Conservation (phyloP, 495 filamentous ascomycete genomes). For the Lophiostoma macrostomum region DNA sequence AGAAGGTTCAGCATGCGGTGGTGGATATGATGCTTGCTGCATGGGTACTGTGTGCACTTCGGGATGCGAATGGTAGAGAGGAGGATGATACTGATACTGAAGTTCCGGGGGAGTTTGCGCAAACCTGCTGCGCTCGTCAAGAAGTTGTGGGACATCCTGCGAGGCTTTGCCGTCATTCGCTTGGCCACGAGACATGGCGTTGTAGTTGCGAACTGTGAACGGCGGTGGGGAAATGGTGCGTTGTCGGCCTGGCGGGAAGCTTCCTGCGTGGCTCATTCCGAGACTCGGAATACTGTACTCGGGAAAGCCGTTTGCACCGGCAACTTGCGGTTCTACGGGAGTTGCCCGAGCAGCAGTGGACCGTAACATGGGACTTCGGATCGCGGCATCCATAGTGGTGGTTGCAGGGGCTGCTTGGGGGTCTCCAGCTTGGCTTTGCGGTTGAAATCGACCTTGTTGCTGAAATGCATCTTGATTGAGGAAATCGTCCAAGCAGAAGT, state of each 20-base stretch:
- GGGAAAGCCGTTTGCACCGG: not conserved
- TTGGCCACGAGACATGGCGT: not conserved
- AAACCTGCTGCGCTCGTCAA: not conserved
- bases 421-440: not conserved
- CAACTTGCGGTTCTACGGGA: not conserved
- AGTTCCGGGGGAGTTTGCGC: not conserved
- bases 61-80: too few species aligned
- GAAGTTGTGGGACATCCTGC: not conserved
- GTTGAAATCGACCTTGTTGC: not conserved
- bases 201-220: not conserved
- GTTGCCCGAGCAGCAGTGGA: not conserved
- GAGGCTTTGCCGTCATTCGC: constrained; percentile 6
- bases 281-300: not conserved
- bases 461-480: not conserved
- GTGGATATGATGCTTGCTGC: not conserved
- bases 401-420: not conserved
- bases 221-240: not conserved
- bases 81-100: too few species aligned
- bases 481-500: not conserved
- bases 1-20: not conserved
- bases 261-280: not conserved
- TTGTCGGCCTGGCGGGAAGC: not conserved
- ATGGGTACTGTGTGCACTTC: not conserved
- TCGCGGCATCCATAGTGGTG: too few species aligned
- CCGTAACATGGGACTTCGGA: too few species aligned